Conservation (phyloP, 2,329 filamentous ascomycete genomes). For the Verticillium dahliae region DNA sequence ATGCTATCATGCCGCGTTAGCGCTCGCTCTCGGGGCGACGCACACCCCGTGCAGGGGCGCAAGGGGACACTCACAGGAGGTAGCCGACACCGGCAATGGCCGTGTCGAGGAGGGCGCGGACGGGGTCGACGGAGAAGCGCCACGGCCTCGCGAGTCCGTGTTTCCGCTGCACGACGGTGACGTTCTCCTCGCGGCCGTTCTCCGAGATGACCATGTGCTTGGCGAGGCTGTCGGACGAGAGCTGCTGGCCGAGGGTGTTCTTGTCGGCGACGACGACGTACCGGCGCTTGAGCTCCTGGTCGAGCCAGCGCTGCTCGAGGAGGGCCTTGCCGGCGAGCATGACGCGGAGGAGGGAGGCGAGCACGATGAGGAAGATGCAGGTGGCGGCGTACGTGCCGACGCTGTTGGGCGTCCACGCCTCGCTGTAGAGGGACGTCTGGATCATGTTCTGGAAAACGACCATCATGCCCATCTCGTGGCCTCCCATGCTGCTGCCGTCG, state of each 20-base stretch:
- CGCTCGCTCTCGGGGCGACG: background rate
- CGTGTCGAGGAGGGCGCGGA: conserved; percentile 64
- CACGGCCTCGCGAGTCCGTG: conserved; percentile 57
- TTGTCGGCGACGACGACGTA: conserved; percentile 70
- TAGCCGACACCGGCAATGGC: conserved; percentile 74
- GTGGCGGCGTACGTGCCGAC: conserved; percentile 75
- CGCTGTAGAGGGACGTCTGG: conserved; percentile 49
- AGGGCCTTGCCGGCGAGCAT: conserved; percentile 67
- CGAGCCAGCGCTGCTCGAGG: conserved; percentile 58
- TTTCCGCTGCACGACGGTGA: conserved; percentile 62
- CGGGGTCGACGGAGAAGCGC: conserved; percentile 72
- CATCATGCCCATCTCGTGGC: conserved; percentile 28
- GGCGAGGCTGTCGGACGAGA: conserved; percentile 52
- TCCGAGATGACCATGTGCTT: conserved; percentile 63
- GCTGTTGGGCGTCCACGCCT: conserved; percentile 65
- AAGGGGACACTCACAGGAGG: conserved; percentile 61
- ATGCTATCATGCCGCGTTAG: conserved; percentile 49
- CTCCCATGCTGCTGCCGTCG: conserved; percentile 6
- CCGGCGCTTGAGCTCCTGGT: conserved; percentile 64
- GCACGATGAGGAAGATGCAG: conserved; percentile 81
- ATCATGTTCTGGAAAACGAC: conserved; percentile 55
- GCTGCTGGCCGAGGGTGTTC: conserved; percentile 49
- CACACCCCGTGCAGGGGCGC: background rate
- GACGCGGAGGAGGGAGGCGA: conserved; percentile 63
- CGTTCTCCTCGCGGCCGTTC: conserved; percentile 75